A percentile compares a stretch with the other conserved stretches of the same genome.
phyloP scores from a whole-genome alignment of 2,329 filamentous ascomycete genomes.

The Plenodomus biglobosus region DNA sequence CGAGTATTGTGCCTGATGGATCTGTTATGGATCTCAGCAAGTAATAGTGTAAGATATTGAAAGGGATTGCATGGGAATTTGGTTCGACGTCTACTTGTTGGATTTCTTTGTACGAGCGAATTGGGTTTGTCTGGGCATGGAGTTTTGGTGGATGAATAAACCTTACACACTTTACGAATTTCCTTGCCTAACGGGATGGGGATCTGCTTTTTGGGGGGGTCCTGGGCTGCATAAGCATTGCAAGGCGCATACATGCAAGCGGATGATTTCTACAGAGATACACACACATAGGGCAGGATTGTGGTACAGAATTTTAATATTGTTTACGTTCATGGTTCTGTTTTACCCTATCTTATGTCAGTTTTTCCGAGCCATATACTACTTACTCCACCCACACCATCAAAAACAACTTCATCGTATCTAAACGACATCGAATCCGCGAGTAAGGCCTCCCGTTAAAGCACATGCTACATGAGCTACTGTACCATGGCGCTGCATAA shows the following conservation, averaged over 20 bases:
- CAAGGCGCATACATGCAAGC: neutral
- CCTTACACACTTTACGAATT: conserved; percentile 11
- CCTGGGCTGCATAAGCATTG: conserved; percentile 1
- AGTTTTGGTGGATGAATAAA: conserved; percentile 2
- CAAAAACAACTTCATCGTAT: no score
- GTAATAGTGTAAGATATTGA: conserved; percentile 30
- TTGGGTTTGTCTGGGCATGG: conserved; percentile 6
- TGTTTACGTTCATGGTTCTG: no score
- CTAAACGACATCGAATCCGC: neutral
- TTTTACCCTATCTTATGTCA: no score
- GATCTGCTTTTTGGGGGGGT: conserved; percentile 4
- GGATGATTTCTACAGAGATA: neutral
- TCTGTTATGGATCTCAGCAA: conserved; percentile 38
- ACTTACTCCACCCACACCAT: no score
- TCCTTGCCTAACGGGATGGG: conserved; percentile 8
- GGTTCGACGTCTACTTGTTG: conserved; percentile 5
- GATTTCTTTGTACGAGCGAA: conserved; percentile 5
- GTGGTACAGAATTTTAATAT: neutral
- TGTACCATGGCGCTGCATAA: no score
- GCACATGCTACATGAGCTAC: neutral
- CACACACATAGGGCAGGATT: neutral
- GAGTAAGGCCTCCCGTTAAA: neutral
- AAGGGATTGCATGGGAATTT: neutral
- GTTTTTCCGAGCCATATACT: no score
- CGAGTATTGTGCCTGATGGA: conserved; percentile 38